These are phyloP conservation scores for Citrus cavaleriei DNA, from an alignment of 345 rosid genomes.

Conservation along the genomic window DNA sequence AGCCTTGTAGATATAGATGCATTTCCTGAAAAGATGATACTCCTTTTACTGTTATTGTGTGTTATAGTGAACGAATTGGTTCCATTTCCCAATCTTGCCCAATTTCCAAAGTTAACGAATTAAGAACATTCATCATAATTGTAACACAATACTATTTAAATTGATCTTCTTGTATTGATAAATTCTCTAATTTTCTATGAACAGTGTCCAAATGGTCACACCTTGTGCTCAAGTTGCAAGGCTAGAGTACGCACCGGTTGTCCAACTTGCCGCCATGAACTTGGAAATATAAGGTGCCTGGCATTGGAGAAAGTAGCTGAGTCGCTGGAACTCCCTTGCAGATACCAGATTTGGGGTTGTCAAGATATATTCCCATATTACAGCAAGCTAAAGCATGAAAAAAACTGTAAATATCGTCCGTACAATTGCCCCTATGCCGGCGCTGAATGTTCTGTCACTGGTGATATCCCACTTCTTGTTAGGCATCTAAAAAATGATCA, in stretches of 20 bases:
- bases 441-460: slow-evolving; percentile 74
- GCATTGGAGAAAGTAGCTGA: slow-evolving; percentile 85
- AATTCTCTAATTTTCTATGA: slow-evolving; percentile 5
- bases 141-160: neutral
- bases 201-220: slow-evolving; percentile 91
- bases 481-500: slow-evolving; percentile 80
- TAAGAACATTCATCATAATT: neutral
- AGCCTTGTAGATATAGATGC: neutral
- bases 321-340: slow-evolving; percentile 80
- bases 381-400: slow-evolving; percentile 80
- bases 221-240: slow-evolving; percentile 77
- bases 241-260: slow-evolving; percentile 65
- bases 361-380: slow-evolving; percentile 75
- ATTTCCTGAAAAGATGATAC: neutral
- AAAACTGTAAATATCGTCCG: slow-evolving; percentile 64
- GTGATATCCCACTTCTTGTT: slow-evolving; percentile 68
- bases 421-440: slow-evolving; percentile 89
- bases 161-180: slow-evolving; percentile 5
- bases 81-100: neutral
- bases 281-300: slow-evolving; percentile 88
- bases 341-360: slow-evolving; percentile 66
- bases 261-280: slow-evolving; percentile 83
- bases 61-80: neutral
- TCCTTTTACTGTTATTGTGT: neutral
- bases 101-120: neutral